Percentiles rank a stretch among this genome's conserved stretches.
Evolutionary conservation across 2,329 filamentous ascomycete genomes (phyloP).

Genomic region (Akanthomyces uredinophilus): DNA sequence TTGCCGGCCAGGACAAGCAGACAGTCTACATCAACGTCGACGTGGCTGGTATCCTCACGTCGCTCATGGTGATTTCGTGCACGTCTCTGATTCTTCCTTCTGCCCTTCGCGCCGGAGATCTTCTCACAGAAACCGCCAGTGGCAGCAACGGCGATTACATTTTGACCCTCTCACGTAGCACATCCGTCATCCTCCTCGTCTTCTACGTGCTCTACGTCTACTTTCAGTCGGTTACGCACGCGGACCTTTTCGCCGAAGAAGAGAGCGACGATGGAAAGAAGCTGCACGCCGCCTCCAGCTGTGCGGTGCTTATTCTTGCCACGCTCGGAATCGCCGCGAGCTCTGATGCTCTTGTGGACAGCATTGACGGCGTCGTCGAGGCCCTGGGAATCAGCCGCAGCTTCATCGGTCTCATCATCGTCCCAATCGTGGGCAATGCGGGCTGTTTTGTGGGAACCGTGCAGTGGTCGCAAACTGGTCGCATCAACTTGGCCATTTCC

Average conservation of each 20-base stretch:
- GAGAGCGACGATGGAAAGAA: conserved; percentile 14
- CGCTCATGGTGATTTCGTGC: conserved; percentile 14
- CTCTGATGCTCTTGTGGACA: conserved; percentile 25
- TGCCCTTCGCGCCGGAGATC: conserved; percentile 8
- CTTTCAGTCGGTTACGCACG: conserved; percentile 13
- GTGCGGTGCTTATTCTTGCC: conserved; percentile 16
- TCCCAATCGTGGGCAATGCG: conserved; percentile 18
- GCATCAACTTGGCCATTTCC: conserved; percentile 18
- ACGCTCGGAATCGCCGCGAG: conserved; percentile 18
- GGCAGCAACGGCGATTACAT: conserved; percentile 11
- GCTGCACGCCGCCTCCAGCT: conserved; percentile 17
- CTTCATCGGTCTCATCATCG: conserved; percentile 19
- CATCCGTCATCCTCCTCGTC: conserved; percentile 11
- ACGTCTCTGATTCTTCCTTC: conserved; percentile 13
- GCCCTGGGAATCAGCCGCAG: conserved; percentile 17
- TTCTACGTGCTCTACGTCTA: conserved; percentile 12
- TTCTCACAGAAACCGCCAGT: background rate
- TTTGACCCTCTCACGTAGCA: conserved; percentile 12
- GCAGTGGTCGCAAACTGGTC: conserved; percentile 18
- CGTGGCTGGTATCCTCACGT: conserved; percentile 12
- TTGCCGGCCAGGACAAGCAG: conserved; percentile 12
- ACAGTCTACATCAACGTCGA: conserved; percentile 14
- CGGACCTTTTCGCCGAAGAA: conserved; percentile 13
- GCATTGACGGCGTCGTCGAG: conserved; percentile 19
- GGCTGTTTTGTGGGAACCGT: conserved; percentile 18